Evolutionary conservation across 2,329 filamentous ascomycete species (phyloP), one percentile per base, ranked within the genome.

Genomic region (Akanthomyces dipterigenus): DNA sequence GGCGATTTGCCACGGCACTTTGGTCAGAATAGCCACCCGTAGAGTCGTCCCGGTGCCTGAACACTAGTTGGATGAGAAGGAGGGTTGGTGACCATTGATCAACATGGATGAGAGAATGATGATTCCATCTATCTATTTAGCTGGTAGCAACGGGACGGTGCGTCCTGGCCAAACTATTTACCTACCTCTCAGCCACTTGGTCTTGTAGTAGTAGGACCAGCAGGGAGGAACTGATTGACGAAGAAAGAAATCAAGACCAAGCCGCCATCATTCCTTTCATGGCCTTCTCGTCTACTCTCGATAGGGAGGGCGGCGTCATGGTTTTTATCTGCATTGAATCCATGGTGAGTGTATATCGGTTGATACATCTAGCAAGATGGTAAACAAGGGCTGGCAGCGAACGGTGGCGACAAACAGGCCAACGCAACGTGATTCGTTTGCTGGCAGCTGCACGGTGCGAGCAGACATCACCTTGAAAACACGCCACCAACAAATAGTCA

Each of bases 361-460:
- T 12, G 9, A 26, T 3, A 16, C 24, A 20, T 8, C 20, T 38
- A 16, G 9, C 22, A 20, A 26, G 12, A 28, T 12, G n/a, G 36
- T 26, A 31, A 43, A 20, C 24, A 8, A 31, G 36, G 26, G 51
- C n/a, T 26, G 18, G 26, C 24, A 20, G 26, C 18, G 26, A 46
- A 46, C 38, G n/a, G 43, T 11, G 20, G 31, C 22, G 55, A 8
- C 45, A 40, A 50, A 24, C 22, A 31, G 42, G 55, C n/a, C 34
- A 40, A 20, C 9, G 43, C 18, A 28, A 40, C 14, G 28, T 36
- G 46, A 48, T 59, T 34, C 55, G 55, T 59, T 59, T 59, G 55
- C 55, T 59, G 55, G 16, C 55, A 50, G 55, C 55, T 59, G 55
- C 55, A 43, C 9, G 24, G 34, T 31, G 54, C 28, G 38, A 26